Conservation (phyloP, 805 yeast species). For the Myxozyma melibiosi region DNA sequence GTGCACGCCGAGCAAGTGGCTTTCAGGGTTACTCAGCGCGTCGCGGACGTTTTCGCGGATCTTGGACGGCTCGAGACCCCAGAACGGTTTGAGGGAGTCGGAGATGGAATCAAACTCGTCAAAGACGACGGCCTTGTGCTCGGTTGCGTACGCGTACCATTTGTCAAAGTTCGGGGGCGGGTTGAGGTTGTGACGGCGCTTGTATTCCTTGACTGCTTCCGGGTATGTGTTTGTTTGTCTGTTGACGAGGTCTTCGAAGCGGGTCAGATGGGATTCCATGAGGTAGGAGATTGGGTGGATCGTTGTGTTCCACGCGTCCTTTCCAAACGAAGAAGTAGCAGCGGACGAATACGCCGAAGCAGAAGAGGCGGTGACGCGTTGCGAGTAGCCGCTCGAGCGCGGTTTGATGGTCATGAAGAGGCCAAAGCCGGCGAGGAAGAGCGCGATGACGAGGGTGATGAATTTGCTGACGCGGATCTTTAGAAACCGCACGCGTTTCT, state of each 20-base stretch:
- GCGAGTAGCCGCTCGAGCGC: conserved; percentile 20
- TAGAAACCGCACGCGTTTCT: conserved; percentile 11
- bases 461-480: conserved; percentile 21
- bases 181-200: conserved; percentile 22
- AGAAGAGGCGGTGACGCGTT: conserved; percentile 15
- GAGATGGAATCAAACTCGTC: conserved; percentile 35
- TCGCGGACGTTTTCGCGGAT: conserved; percentile 30
- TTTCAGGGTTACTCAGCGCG: conserved; percentile 24
- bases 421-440: conserved; percentile 23
- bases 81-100: conserved; percentile 33
- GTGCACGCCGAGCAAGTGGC: conserved; percentile 25
- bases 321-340: background rate
- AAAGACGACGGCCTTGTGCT: conserved; percentile 21
- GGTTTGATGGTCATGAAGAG: conserved; percentile 15
- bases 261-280: conserved; percentile 17
- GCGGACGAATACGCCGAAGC: too few species aligned
- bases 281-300: conserved; percentile 32
- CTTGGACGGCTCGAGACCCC: conserved; percentile 32
- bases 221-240: conserved; percentile 32
- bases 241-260: conserved; percentile 9
- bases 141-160: conserved; percentile 35
- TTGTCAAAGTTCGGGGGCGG: conserved; percentile 38
- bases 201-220: conserved; percentile 31
- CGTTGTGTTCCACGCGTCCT: conserved; percentile 29
- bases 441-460: conserved; percentile 21